Conservation (phyloP, 1,284 basidiomycete species). For the Cutaneotrichosporon sp. region DNA sequence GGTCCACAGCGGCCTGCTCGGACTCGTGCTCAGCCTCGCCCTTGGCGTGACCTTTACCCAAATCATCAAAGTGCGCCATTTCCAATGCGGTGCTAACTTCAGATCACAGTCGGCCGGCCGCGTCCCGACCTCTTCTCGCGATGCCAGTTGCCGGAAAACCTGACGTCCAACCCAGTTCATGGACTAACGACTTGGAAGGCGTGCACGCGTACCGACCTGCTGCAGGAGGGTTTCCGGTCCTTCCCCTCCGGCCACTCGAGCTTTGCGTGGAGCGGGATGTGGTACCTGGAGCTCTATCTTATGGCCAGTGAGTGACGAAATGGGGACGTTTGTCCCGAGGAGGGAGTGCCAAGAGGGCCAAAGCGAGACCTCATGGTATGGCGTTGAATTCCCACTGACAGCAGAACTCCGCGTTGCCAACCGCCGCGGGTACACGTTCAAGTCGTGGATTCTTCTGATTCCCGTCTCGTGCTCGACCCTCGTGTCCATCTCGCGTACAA, state of each 20-base stretch:
- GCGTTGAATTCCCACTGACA: conserved; percentile 54
- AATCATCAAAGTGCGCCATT: conserved; percentile 62
- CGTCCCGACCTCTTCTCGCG: conserved; percentile 80
- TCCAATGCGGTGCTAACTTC: conserved; percentile 1
- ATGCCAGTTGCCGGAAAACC: conserved; percentile 70
- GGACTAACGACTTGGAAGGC: conserved; percentile 72
- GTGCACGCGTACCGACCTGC: conserved; percentile 71
- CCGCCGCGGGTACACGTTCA: conserved; percentile 71
- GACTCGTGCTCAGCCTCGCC: conserved; percentile 50
- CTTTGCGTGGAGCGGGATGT: conserved; percentile 52
- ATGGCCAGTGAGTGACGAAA: conserved; percentile 37
- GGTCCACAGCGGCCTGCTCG: conserved; percentile 74
- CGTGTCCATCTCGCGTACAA: conserved; percentile 81
- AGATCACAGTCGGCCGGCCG: conserved; percentile 75
- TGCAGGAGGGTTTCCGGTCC: conserved; percentile 84
- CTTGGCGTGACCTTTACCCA: conserved; percentile 68
- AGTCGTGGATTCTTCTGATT: conserved; percentile 77
- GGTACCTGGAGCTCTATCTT: conserved; percentile 57
- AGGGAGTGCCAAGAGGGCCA: background rate
- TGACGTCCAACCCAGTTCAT: conserved; percentile 64
- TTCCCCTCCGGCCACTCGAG: conserved; percentile 93
- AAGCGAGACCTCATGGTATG: no score
- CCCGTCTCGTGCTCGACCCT: conserved; percentile 77
- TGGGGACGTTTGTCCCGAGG: no score
- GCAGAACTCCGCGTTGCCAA: conserved; percentile 84